Base-by-base conservation (phyloP, 805 yeast genomes). In the Teunomyces lycoperdinae region DNA sequence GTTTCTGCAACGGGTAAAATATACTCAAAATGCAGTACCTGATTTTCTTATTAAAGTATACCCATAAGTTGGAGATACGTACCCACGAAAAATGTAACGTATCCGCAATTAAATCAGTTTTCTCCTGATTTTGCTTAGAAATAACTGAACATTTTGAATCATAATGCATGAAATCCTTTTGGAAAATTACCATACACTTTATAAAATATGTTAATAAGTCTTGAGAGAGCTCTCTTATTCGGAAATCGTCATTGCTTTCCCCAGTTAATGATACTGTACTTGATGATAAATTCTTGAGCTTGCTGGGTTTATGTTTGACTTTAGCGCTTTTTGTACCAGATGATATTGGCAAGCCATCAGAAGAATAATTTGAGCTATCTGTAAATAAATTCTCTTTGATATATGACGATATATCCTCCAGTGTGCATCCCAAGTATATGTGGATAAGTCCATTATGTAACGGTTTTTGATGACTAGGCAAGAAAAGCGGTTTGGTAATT, bases 361-460 rank as follows among this genome's bases (percentile, higher is more conserved):
- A 38, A 11, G 9, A 29, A n/a, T 20, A 29, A 13, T 31, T 31
- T 16, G 38, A 30, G 9, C 32, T 17, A 8, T 42, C 45, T n/a
- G 14, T 11, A 10, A 42, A 29, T 29, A 29, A 58, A 38, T 53
- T 56, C 3, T 56, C 62, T 33, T 50, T 58, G 2, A 68, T 54
- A 30, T 48, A 62, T 13, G 43, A 47, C 0, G 66, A 51, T 20
- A 67, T 47, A 27, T 68, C 72, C 47, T 69, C 73, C 4, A 62
- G 43, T 1, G 73, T 53, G 50, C 58, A 50, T 7, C 61, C 61
- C 13, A 67, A 41, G 39, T 53, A 55, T 4, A 66, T 56, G 24
- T 60, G 66, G 13, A 38, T 45, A 1, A 44, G 42, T 0, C 70
- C 68, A 47, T 62, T 56, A 11, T 47, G 34, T 26, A 64, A 35